These are phyloP conservation scores for Malassezia japonica DNA, from an alignment of 1,284 basidiomycete species.

Conservation along the genomic window DNA sequence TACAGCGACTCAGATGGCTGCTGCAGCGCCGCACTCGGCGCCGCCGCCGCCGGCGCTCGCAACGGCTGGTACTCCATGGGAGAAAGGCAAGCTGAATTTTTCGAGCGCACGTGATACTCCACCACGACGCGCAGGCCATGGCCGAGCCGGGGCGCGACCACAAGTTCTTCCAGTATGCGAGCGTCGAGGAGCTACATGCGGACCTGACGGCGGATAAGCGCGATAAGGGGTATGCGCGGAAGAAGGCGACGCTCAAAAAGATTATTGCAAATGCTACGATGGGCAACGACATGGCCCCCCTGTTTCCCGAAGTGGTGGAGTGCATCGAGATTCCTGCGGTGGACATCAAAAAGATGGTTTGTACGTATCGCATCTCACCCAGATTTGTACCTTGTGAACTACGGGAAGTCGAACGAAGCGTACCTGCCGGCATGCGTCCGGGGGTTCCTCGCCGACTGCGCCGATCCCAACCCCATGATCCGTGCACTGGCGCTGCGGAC, in stretches of 20 bases:
- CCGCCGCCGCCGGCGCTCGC: slow-evolving; percentile 6
- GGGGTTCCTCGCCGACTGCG: slow-evolving; percentile 82
- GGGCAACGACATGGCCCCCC: slow-evolving; percentile 68
- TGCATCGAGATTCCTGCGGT: slow-evolving; percentile 77
- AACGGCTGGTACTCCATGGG: slow-evolving; percentile 19
- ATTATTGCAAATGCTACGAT: slow-evolving; percentile 49
- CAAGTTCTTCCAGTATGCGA: slow-evolving; percentile 46
- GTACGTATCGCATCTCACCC: not conserved
- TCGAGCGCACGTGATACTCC: slow-evolving; percentile 11
- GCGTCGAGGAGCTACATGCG: slow-evolving; percentile 41
- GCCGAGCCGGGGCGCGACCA: slow-evolving; percentile 40
- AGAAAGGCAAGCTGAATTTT: slow-evolving; percentile 10
- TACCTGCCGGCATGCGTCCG: slow-evolving; percentile 78
- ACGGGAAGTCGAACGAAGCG: slow-evolving; percentile 76
- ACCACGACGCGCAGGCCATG: slow-evolving; percentile 18
- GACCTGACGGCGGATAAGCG: slow-evolving; percentile 46
- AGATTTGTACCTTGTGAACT: slow-evolving; percentile 68
- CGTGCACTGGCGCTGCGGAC: slow-evolving; percentile 85
- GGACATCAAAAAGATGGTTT: slow-evolving; percentile 89
- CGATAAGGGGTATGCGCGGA: slow-evolving; percentile 43
- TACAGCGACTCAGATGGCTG: slow-evolving; percentile 31
- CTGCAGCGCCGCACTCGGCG: not conserved
- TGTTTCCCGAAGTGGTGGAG: slow-evolving; percentile 73
- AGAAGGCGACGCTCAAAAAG: slow-evolving; percentile 43
- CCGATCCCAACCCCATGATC: slow-evolving; percentile 80